These are phyloP conservation scores for Fusarium torreyae DNA, from an alignment of 2,329 filamentous ascomycete species.

Conservation along the genomic window DNA sequence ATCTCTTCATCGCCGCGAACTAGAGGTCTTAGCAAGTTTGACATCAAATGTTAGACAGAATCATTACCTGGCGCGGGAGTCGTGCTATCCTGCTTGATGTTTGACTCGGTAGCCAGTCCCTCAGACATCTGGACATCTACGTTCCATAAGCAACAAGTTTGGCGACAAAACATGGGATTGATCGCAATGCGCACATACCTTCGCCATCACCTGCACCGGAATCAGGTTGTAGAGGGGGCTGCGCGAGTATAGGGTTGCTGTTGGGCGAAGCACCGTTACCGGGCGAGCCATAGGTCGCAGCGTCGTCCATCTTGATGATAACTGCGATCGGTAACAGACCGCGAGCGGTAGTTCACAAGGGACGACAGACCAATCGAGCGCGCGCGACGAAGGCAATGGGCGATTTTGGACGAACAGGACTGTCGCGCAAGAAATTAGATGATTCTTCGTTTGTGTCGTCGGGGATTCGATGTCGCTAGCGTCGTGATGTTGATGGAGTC, in stretches of 20 bases:
- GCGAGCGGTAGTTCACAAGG: slow-evolving; percentile 22
- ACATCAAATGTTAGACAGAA: slow-evolving; percentile 75
- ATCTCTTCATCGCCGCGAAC: slow-evolving; percentile 84
- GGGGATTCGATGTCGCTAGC: slow-evolving; percentile 41
- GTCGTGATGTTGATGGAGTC: slow-evolving; percentile 50
- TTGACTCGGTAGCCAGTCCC: slow-evolving; percentile 61
- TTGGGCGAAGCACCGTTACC: slow-evolving; percentile 69
- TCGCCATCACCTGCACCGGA: slow-evolving; percentile 58
- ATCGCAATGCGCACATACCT: slow-evolving; percentile 58
- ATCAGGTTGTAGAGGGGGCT: slow-evolving; percentile 67
- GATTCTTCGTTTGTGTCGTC: slow-evolving; percentile 23
- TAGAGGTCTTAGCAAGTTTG: slow-evolving; percentile 68
- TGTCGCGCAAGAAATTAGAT: slow-evolving; percentile 22
- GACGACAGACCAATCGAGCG: slow-evolving; percentile 38
- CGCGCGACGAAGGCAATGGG: slow-evolving; percentile 29
- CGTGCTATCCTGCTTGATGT: slow-evolving; percentile 73
- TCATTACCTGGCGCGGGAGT: slow-evolving; percentile 68
- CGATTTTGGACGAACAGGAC: slow-evolving; percentile 11
- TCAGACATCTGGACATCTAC: slow-evolving; percentile 78
- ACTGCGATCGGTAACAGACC: slow-evolving; percentile 32
- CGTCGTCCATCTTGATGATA: slow-evolving; percentile 69
- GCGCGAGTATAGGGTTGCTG: slow-evolving; percentile 70
- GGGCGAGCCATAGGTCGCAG: slow-evolving; percentile 71
- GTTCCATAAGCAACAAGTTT: slow-evolving; percentile 36
- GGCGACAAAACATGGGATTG: neutral